Conservation (phyloP, 2,329 filamentous ascomycete genomes). For the Emericellopsis cladophorae region DNA sequence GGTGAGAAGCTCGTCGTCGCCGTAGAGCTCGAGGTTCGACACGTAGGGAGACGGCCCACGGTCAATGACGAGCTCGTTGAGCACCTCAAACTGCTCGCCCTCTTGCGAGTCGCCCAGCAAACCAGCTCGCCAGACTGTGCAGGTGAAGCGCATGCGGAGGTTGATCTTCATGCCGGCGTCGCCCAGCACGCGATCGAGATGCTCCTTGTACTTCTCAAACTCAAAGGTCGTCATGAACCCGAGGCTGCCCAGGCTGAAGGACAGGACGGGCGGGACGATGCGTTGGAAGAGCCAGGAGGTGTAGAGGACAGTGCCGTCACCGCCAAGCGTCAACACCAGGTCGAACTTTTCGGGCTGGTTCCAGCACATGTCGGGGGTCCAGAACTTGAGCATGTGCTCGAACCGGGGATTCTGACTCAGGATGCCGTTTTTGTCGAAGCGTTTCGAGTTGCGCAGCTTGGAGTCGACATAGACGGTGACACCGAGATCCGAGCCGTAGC, state of each 20-base stretch:
- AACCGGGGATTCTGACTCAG: slow-evolving; percentile 64
- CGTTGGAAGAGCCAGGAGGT: slow-evolving; percentile 89
- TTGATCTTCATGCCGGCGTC: slow-evolving; percentile 95
- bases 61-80: slow-evolving; percentile 98
- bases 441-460: slow-evolving; percentile 77
- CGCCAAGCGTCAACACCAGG: slow-evolving; percentile 76
- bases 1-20: slow-evolving; percentile 87
- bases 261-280: slow-evolving; percentile 72
- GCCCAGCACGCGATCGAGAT: slow-evolving; percentile 83
- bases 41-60: slow-evolving; percentile 94
- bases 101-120: slow-evolving; percentile 56
- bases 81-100: slow-evolving; percentile 91
- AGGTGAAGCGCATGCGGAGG: slow-evolving; percentile 96
- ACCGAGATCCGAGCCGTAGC: slow-evolving; percentile 80
- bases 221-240: slow-evolving; percentile 85
- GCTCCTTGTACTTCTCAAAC: slow-evolving; percentile 76
- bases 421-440: slow-evolving; percentile 68
- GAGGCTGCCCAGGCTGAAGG: slow-evolving; percentile 72
- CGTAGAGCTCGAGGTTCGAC: slow-evolving; percentile 91
- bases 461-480: slow-evolving; percentile 98
- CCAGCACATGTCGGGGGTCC: slow-evolving; percentile 95
- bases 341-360: slow-evolving; percentile 90
- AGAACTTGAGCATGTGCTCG: slow-evolving; percentile 78
- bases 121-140: slow-evolving; percentile 78
- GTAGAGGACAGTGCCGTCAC: slow-evolving; percentile 78